These are phyloP conservation scores for Fomitopsis palustris DNA, from an alignment of 1,284 basidiomycete genomes.

Conservation along the genomic window DNA sequence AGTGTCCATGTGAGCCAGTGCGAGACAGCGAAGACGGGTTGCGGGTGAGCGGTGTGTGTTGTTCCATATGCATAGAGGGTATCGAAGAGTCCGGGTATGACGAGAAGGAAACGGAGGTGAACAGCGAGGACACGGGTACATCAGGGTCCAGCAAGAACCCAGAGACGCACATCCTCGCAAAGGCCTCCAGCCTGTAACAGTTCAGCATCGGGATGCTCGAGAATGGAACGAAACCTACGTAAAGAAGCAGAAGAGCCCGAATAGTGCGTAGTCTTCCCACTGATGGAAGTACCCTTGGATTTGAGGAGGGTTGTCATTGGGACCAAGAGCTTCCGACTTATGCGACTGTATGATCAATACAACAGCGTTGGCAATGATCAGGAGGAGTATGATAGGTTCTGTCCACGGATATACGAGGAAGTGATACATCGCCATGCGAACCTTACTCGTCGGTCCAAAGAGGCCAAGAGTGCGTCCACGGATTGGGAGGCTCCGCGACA, in stretches of 20 bases:
- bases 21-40: constrained; percentile 18
- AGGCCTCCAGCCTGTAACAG: constrained; percentile 68
- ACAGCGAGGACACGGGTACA: constrained; percentile 52
- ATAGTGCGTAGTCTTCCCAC: constrained; percentile 88
- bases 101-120: constrained; percentile 40
- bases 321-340: constrained; percentile 45
- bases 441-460: constrained; percentile 64
- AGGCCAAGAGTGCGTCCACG: constrained; percentile 81
- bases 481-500: constrained; percentile 48
- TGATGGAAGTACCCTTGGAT: constrained; percentile 74
- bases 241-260: constrained; percentile 83
- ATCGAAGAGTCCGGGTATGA: constrained; percentile 28
- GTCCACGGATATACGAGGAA: constrained; percentile 79
- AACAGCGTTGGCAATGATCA: constrained; percentile 85
- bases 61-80: constrained; percentile 26
- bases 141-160: constrained; percentile 92
- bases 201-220: neutral
- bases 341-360: constrained; percentile 82
- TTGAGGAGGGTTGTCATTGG: constrained; percentile 42
- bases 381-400: constrained; percentile 79
- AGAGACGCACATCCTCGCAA: constrained; percentile 88
- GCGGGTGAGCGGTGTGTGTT: constrained; percentile 20
- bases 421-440: constrained; percentile 64
- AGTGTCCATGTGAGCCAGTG: constrained; percentile 18
- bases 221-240: constrained; percentile 54